Percentiles rank a stretch among this genome's conserved stretches.
Conservation (phyloP, 2,329 filamentous ascomycete genomes). For the Scorias spongiosa region DNA sequence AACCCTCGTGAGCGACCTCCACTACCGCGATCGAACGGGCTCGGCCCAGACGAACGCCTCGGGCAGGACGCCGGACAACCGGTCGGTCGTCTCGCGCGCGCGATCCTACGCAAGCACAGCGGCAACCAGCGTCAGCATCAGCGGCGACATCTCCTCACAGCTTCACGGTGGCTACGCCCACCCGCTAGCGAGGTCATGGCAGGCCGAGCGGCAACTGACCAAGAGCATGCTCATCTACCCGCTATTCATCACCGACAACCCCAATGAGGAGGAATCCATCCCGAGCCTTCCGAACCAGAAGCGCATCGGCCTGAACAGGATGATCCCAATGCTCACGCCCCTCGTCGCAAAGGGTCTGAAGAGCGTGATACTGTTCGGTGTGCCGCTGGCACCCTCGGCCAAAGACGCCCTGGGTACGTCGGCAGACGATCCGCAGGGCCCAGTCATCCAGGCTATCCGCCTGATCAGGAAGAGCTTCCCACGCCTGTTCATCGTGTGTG, state of each 20-base stretch:
- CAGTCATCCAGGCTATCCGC: conserved; percentile 76
- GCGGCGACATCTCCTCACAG: conserved; percentile 36
- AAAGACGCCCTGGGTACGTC: conserved; percentile 88
- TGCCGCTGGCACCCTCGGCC: conserved; percentile 61
- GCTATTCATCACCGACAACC: conserved; percentile 86
- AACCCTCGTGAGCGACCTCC: conserved; percentile 36
- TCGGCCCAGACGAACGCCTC: conserved; percentile 26
- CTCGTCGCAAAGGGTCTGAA: conserved; percentile 79
- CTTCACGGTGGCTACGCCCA: conserved; percentile 38
- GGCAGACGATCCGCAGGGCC: conserved; percentile 83
- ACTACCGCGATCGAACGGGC: conserved; percentile 29
- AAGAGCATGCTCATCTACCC: conserved; percentile 95
- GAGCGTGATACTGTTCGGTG: conserved; percentile 91
- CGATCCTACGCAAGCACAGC: conserved; percentile 36
- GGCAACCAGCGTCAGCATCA: conserved; percentile 37
- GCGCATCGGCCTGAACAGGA: conserved; percentile 73
- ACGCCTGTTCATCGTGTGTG: conserved; percentile 75
- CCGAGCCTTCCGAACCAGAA: conserved; percentile 82
- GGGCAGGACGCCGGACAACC: conserved; percentile 28
- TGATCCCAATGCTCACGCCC: conserved; percentile 71
- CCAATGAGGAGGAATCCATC: conserved; percentile 81
- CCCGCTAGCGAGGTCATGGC: conserved; percentile 35
- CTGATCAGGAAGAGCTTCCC: conserved; percentile 76
- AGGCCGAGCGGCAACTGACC: conserved; percentile 37
- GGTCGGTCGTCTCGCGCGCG: conserved; percentile 31